A percentile compares a stretch with the other conserved stretches of the same genome.
Conservation (phyloP, 2,329 filamentous ascomycete species). For the Ophioceras dolichostomum region DNA sequence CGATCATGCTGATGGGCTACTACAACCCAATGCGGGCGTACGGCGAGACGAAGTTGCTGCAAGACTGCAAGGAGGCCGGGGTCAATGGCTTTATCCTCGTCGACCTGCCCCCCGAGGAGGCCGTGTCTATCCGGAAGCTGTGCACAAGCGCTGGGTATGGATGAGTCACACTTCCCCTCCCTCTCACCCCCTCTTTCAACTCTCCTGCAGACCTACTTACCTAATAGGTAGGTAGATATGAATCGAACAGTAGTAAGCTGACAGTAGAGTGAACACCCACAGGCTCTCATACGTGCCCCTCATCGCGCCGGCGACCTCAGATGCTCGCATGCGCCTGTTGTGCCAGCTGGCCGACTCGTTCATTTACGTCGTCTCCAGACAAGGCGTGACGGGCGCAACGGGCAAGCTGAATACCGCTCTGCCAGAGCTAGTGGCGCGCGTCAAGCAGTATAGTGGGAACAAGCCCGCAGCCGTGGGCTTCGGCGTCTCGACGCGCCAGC, state of each 20-base stretch:
- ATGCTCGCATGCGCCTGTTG: constrained; percentile 85
- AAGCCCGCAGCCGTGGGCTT: constrained; percentile 89
- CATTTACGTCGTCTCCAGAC: constrained; percentile 95
- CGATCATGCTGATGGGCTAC: constrained; percentile 95
- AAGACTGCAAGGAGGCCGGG: constrained; percentile 71
- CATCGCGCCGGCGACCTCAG: constrained; percentile 87
- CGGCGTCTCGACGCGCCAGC: constrained; percentile 88
- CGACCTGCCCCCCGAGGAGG: constrained; percentile 91
- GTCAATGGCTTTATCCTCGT: constrained; percentile 97
- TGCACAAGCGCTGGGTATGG: constrained; percentile 66
- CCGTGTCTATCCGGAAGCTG: constrained; percentile 76
- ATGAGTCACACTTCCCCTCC: constrained; percentile 8
- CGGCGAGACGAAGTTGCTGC: constrained; percentile 79
- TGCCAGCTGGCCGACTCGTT: constrained; percentile 97
- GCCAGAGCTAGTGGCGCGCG: constrained; percentile 68
- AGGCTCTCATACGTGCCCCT: constrained; percentile 93
- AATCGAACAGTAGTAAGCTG: too few species aligned
- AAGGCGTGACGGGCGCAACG: constrained; percentile 89
- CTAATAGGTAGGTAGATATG: too few species aligned
- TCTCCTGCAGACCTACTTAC: neutral
- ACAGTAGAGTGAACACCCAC: constrained; percentile 1
- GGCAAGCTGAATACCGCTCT: constrained; percentile 73
- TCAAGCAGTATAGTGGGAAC: constrained; percentile 86
- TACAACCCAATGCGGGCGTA: constrained; percentile 95
- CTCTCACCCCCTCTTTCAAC: neutral